Evolutionary conservation across 192 early-diverging fungal genomes (phyloP), one percentile per base, ranked within the genome.

Genomic region (Endogone sp.): DNA sequence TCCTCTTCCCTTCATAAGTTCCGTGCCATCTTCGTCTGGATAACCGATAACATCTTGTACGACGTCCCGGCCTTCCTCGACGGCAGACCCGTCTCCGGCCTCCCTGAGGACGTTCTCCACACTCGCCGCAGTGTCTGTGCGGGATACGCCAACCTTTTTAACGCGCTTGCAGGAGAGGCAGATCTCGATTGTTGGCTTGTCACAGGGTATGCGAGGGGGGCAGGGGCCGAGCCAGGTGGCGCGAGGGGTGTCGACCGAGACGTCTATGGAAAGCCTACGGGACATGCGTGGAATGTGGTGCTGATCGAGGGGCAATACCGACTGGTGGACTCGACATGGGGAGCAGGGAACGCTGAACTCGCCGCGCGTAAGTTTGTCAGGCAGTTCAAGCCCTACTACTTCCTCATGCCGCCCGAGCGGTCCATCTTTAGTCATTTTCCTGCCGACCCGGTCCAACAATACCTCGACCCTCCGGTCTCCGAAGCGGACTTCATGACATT

Each of bases 321-420:
- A 13, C 71, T 87, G 67, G 81, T 87, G 24, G 85, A 87, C 32
- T 79, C 82, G 3, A 87, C 85, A 16, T 87, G 85, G 85, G 85
- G 83, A 30, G 77, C 85, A 2, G 85, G 85, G 3, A 26, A 65
- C 23, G 70, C 80, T 29, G 71, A 71, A 25, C 22, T 76, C 28
- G 60, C 65, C 2, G 78, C 75, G 3, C 67, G 67, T 3, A 66
- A 64, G 2, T 84, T 82, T 65, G 66, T 70, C 32, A 82, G 76
- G 44, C 55, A 71, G 26, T 87, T 81, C 72, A 66, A 86, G 20
- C 81, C 84, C 21, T 85, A 82, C 63, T 82, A 84, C 76, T 87
- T 87, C 71, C 72, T 87, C 28, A 73, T 79, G 4, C 65, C 70
- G 55, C 84, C 83, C 27, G 77, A 73, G 62, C 54, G 74, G 31